Percentiles rank a stretch among this genome's conserved stretches.
Evolutionary conservation across 1,284 basidiomycete species (phyloP).

Genomic region (Trichosporon sp.): DNA sequence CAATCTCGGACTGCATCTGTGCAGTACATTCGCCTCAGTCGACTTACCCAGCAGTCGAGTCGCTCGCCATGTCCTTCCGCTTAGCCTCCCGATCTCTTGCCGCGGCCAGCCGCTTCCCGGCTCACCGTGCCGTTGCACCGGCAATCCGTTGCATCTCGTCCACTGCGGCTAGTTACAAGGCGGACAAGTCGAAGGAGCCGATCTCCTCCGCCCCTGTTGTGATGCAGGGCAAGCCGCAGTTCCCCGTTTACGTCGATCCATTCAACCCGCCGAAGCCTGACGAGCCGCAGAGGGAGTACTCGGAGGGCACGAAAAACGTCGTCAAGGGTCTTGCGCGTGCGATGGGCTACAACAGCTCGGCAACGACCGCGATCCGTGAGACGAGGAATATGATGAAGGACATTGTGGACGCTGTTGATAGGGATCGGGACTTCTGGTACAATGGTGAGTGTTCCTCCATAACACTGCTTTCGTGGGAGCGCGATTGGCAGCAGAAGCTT

Average conservation of each 20-base stretch:
- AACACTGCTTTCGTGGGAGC: too few species aligned
- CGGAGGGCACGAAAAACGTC: constrained; percentile 32
- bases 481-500: neutral
- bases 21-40: neutral
- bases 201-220: neutral
- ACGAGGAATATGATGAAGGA: constrained; percentile 54
- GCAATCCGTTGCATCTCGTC: constrained; percentile 12
- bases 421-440: constrained; percentile 50
- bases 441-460: constrained; percentile 32
- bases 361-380: constrained; percentile 53
- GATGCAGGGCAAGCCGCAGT: constrained; percentile 23
- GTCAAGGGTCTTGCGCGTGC: constrained; percentile 48
- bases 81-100: constrained; percentile 13
- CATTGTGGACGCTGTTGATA: constrained; percentile 50
- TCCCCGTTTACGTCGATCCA: constrained; percentile 39
- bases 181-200: constrained; percentile 8
- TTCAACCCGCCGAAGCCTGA: constrained; percentile 23
- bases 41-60: neutral
- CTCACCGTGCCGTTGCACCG: neutral
- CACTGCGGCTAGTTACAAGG: constrained; percentile 3
- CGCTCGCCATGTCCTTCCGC: constrained; percentile 13
- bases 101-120: neutral
- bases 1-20: neutral
- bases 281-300: constrained; percentile 21
- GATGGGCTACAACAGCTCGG: constrained; percentile 54